Percentiles rank a stretch among this genome's conserved stretches.
These are phyloP conservation scores for Schizochytrium sp. DNA, from an alignment of 108 stramenopile genomes.

Conservation along the genomic window DNA sequence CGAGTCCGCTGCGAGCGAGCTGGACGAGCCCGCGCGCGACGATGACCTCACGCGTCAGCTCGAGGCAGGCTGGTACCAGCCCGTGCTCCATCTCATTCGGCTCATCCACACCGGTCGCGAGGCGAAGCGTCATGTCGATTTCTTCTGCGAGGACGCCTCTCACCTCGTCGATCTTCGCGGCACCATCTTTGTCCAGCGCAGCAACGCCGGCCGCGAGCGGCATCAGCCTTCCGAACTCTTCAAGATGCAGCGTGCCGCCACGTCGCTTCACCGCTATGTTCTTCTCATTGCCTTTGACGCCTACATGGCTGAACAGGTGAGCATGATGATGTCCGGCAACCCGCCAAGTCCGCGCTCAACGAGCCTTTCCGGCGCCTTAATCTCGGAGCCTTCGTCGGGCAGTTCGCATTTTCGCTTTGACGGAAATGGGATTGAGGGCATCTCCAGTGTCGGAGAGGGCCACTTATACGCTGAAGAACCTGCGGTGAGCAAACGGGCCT, in stretches of 20 bases:
- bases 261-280: background rate
- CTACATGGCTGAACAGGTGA: background rate
- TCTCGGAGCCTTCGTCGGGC: background rate
- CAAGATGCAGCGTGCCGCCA: slow-evolving; percentile 8
- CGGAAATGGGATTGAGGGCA: too few species aligned
- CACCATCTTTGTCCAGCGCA: background rate
- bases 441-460: too few species aligned
- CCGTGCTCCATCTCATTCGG: background rate
- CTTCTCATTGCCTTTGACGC: slow-evolving; percentile 7
- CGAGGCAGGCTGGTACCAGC: slow-evolving; percentile 1
- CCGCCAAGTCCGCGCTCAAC: background rate
- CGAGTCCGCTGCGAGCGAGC: too few species aligned
- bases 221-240: background rate
- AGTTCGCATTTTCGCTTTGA: background rate
- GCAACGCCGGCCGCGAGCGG: background rate
- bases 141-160: background rate
- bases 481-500: background rate
- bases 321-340: background rate
- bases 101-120: slow-evolving; percentile 4
- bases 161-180: background rate
- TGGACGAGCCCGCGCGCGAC: background rate
- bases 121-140: background rate
- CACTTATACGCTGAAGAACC: background rate
- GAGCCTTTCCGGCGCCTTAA: background rate
- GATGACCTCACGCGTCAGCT: background rate